These are phyloP conservation scores for Kalmanozyma brasiliensis DNA, from an alignment of 1,284 basidiomycete species.

Conservation along the genomic window DNA sequence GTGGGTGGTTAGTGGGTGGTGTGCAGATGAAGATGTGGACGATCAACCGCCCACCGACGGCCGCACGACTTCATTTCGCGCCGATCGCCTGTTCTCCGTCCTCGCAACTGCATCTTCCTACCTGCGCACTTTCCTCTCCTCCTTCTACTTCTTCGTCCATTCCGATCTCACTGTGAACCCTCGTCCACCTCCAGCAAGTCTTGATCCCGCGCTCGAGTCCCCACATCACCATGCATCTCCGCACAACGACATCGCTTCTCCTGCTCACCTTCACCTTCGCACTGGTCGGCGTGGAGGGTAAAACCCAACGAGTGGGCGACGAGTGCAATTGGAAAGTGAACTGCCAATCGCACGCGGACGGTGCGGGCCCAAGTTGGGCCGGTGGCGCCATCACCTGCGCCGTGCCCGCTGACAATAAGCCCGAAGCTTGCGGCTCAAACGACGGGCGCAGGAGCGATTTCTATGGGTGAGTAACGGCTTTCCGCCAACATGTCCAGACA, in stretches of 20 bases:
- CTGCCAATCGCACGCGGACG: slow-evolving; percentile 15
- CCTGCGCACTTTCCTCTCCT: background rate
- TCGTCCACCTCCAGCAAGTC: no score
- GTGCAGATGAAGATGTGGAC: no score
- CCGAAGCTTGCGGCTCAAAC: slow-evolving; percentile 25
- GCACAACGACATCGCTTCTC: background rate
- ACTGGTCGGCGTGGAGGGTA: background rate
- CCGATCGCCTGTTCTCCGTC: no score
- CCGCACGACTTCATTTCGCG: no score
- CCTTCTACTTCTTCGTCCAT: background rate
- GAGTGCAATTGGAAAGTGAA: slow-evolving; percentile 26
- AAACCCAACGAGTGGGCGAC: slow-evolving; percentile 21
- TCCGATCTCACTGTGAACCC: no score
- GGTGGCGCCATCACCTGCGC: slow-evolving; percentile 28
- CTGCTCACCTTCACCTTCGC: background rate
- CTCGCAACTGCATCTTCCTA: background rate
- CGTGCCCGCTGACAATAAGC: background rate
- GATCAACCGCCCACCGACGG: no score
- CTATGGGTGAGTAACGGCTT: slow-evolving; percentile 33
- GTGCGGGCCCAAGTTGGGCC: slow-evolving; percentile 19
- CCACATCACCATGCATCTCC: background rate
- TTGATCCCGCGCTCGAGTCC: no score
- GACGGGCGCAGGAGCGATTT: slow-evolving; percentile 10
- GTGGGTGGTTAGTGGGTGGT: no score
- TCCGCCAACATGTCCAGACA: background rate